Conservation (phyloP, 331 rosid species). For the Telfairia occidentalis region DNA sequence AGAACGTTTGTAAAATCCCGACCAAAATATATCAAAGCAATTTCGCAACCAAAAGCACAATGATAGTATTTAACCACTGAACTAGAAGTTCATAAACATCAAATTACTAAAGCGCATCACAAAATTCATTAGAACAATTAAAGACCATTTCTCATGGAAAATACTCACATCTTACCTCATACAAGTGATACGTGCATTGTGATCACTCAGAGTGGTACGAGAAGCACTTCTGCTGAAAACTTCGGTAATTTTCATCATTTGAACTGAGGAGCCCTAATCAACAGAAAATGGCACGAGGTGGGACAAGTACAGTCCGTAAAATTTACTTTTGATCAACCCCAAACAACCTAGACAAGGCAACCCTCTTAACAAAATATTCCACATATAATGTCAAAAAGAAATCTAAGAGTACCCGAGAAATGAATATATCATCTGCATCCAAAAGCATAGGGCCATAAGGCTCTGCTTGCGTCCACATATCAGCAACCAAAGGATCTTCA, state of each 20-base stretch:
- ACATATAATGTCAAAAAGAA: not conserved
- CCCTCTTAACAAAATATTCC: not conserved
- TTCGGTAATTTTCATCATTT: constrained; percentile 17
- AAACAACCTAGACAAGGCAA: not conserved
- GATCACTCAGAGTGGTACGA: constrained; percentile 22
- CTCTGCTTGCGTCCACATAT: not conserved
- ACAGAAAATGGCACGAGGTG: not conserved
- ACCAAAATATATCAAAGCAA: too few species aligned
- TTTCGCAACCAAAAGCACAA: not conserved
- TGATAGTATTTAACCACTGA: not conserved
- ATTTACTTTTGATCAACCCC: not conserved
- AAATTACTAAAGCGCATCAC: not conserved
- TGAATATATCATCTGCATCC: constrained; percentile 19
- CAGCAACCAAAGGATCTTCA: constrained; percentile 28
- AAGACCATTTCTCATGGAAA: constrained; percentile 2
- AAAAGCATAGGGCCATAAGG: constrained; percentile 31
- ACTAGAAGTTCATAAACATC: not conserved
- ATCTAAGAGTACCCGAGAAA: constrained; percentile 34
- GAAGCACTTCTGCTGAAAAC: constrained; percentile 1
- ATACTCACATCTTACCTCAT: constrained; percentile 46
- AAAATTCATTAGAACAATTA: not conserved
- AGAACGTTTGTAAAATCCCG: too few species aligned
- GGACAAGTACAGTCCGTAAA: not conserved
- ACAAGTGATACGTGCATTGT: constrained; percentile 61
- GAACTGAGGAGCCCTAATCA: constrained; percentile 40